Evolutionary conservation across 257 asterid genomes (phyloP).

Genomic region (Paraleonurus japonicus): DNA sequence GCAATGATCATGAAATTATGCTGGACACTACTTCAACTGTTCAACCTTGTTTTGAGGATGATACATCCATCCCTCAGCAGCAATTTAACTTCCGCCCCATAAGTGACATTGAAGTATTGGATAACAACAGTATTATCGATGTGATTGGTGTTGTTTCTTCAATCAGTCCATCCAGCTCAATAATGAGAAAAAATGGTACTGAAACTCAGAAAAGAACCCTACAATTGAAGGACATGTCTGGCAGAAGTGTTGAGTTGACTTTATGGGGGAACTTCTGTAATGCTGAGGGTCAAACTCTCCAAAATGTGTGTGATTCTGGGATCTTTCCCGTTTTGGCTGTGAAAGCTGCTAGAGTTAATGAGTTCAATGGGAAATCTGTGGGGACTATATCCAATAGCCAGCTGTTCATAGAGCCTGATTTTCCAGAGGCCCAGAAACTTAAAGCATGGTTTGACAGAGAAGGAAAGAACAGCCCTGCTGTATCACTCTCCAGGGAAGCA

Average conservation of each 20-base stretch:
- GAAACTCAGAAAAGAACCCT: constrained; percentile 78
- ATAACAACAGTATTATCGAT: constrained; percentile 64
- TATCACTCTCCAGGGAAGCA: constrained; percentile 70
- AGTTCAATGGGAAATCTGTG: constrained; percentile 81
- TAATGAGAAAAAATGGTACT: constrained; percentile 79
- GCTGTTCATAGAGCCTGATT: constrained; percentile 80
- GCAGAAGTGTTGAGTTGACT: constrained; percentile 88
- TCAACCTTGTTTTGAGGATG: constrained; percentile 75
- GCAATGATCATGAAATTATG: constrained; percentile 73
- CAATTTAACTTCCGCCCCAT: constrained; percentile 77
- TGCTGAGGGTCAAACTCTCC: constrained; percentile 83
- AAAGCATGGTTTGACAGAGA: constrained; percentile 69
- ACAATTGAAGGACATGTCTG: constrained; percentile 89
- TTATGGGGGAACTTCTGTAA: constrained; percentile 89
- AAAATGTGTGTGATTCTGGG: constrained; percentile 76
- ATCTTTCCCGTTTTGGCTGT: constrained; percentile 76
- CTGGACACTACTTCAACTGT: constrained; percentile 68
- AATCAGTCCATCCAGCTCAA: constrained; percentile 63
- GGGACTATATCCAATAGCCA: constrained; percentile 71
- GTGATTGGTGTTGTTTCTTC: constrained; percentile 78
- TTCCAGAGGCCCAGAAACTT: constrained; percentile 67
- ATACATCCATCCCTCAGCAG: constrained; percentile 69
- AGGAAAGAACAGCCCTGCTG: constrained; percentile 59
- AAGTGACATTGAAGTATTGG: constrained; percentile 68
- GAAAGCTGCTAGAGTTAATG: constrained; percentile 73